phyloP scores from a whole-genome alignment of 164 flowering plant genomes.

The Liquidambar formosana region DNA sequence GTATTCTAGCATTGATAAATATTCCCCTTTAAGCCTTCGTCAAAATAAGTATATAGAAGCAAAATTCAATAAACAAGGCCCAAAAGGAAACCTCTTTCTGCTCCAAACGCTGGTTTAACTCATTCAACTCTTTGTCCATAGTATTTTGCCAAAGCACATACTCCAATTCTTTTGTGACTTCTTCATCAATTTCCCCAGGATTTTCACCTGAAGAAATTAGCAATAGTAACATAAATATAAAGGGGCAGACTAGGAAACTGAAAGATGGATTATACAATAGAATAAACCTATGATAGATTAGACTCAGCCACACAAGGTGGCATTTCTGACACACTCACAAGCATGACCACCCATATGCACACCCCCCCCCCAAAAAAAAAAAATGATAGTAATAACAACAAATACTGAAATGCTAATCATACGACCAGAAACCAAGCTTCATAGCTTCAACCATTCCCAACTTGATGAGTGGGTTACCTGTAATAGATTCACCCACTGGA shows the following conservation, averaged over 20 bases:
- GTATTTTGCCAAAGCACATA: constrained; percentile 67
- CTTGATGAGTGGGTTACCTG: constrained; percentile 34
- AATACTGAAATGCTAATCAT: background rate
- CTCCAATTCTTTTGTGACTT: constrained; percentile 83
- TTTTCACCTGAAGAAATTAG: constrained; percentile 44
- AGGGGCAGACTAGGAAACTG: background rate
- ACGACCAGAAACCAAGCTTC: constrained; percentile 1
- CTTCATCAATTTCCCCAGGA: constrained; percentile 69
- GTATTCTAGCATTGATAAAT: no score
- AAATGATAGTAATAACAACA: background rate
- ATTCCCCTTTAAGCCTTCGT: background rate
- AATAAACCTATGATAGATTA: background rate
- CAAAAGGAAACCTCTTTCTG: constrained; percentile 72
- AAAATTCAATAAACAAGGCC: background rate
- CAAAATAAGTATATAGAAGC: background rate
- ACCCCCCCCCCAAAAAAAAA: background rate
- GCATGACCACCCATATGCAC: background rate
- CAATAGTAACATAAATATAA: background rate
- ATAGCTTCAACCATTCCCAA: no score
- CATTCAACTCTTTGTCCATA: constrained; percentile 83
- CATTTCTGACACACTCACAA: background rate
- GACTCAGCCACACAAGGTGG: background rate
- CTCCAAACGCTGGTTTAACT: constrained; percentile 76
- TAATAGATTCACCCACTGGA: constrained; percentile 51
- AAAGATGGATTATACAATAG: background rate